phyloP scores from a whole-genome alignment of 1,284 basidiomycete species.

The Fomes fomentarius region DNA sequence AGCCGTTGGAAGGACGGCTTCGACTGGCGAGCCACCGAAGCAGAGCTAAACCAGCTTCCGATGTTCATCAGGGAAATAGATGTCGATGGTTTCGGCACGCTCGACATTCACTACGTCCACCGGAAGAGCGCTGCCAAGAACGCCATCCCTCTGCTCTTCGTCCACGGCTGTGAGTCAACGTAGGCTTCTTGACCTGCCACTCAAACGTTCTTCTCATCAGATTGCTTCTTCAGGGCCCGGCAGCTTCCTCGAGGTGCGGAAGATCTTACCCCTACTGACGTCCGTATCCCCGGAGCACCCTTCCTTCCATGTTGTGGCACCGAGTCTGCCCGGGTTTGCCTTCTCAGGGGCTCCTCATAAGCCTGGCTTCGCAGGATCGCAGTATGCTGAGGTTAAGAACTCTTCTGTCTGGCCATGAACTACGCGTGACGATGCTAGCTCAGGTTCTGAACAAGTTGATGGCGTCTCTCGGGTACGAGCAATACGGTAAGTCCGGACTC shows the following conservation, averaged over 20 bases:
- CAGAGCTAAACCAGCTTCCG: slow-evolving; percentile 40
- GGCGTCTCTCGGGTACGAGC: slow-evolving; percentile 45
- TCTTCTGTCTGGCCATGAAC: accelerated
- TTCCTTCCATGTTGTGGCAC: slow-evolving; percentile 49
- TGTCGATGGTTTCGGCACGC: slow-evolving; percentile 37
- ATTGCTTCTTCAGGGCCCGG: slow-evolving; percentile 42
- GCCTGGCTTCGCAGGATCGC: slow-evolving; percentile 34
- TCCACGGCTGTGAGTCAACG: slow-evolving; percentile 46
- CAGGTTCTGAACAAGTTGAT: slow-evolving; percentile 47
- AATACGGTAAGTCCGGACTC: slow-evolving; percentile 42
- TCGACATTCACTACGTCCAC: slow-evolving; percentile 48
- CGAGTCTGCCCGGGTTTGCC: slow-evolving; percentile 46
- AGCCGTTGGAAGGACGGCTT: slow-evolving; percentile 42
- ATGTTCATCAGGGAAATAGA: slow-evolving; percentile 43
- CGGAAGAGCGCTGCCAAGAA: slow-evolving; percentile 33
- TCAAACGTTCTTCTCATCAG: too few relatives aligned
- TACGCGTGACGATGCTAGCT: neutral
- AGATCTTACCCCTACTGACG: slow-evolving; percentile 33
- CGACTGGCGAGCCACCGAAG: slow-evolving; percentile 44
- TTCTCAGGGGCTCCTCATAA: slow-evolving; percentile 39
- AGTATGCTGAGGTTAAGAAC: slow-evolving; percentile 20
- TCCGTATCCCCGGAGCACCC: slow-evolving; percentile 29
- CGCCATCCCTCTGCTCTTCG: slow-evolving; percentile 48
- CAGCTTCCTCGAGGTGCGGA: slow-evolving; percentile 45
- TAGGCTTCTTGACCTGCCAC: neutral